Evolutionary conservation across 2,329 filamentous ascomycete genomes (phyloP).

Genomic region (Diaporthe aspalathi): DNA sequence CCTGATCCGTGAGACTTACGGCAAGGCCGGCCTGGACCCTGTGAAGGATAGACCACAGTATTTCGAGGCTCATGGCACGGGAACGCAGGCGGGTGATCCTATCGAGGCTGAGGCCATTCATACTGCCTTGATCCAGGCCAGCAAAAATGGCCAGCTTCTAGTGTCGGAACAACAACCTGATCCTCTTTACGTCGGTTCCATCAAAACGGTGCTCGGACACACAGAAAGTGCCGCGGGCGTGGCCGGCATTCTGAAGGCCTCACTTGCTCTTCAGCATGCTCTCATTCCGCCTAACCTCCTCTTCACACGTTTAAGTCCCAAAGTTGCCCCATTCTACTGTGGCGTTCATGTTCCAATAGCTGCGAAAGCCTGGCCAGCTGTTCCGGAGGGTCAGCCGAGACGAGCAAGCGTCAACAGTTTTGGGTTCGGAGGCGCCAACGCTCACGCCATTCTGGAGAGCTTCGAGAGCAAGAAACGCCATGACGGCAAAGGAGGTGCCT

Average conservation of each 20-base stretch:
- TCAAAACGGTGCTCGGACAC: constrained; percentile 54
- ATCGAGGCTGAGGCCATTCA: too few species aligned
- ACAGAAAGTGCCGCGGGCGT: constrained; percentile 55
- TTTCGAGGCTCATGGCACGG: constrained; percentile 53
- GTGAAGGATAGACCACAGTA: constrained; percentile 47
- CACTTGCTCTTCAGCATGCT: constrained; percentile 50
- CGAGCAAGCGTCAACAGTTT: constrained; percentile 32
- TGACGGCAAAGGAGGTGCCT: too few species aligned
- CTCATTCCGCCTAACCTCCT: constrained; percentile 51
- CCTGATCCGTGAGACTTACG: constrained; percentile 55
- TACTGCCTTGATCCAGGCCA: too few species aligned
- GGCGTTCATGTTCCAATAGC: constrained; percentile 40
- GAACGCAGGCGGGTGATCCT: constrained; percentile 10
- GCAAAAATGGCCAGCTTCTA: too few species aligned
- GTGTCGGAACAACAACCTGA: too few species aligned
- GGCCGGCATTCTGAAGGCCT: constrained; percentile 53
- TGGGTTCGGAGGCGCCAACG: constrained; percentile 34
- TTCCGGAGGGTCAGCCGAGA: not conserved
- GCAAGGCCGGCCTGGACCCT: constrained; percentile 50
- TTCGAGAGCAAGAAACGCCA: too few species aligned
- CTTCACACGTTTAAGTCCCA: constrained; percentile 49
- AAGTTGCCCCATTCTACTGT: constrained; percentile 46
- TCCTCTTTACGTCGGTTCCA: not conserved
- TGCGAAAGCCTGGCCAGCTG: constrained; percentile 3
- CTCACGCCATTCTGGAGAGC: constrained; percentile 16